Evolutionary conservation across 2,329 filamentous ascomycete species (phyloP).

Genomic region (Aspergillus vadensis): DNA sequence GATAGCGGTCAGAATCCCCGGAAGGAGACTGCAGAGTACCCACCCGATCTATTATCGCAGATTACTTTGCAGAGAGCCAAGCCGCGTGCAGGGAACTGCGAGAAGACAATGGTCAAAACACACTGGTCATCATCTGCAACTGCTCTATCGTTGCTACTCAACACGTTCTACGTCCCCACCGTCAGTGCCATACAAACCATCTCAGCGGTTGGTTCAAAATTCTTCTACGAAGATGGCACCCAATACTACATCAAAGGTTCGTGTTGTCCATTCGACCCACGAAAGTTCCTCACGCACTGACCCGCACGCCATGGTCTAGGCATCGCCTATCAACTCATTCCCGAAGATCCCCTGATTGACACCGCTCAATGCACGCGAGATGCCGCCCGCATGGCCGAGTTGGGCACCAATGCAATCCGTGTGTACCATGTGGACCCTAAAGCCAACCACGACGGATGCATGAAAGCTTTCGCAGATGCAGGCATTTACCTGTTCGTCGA

Average conservation of each 20-base stretch:
- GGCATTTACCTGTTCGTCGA: slow-evolving; percentile 86
- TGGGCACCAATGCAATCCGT: slow-evolving; percentile 81
- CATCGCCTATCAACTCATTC: slow-evolving; percentile 69
- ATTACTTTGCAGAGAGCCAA: neutral
- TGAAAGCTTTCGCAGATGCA: slow-evolving; percentile 74
- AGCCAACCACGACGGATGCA: slow-evolving; percentile 74
- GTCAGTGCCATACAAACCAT: slow-evolving; percentile 56
- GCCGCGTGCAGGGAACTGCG: neutral
- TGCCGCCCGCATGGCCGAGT: slow-evolving; percentile 72
- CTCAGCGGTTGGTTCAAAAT: slow-evolving; percentile 72
- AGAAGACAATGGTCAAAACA: neutral
- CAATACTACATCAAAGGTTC: slow-evolving; percentile 84
- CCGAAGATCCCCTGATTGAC: slow-evolving; percentile 74
- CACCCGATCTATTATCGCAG: neutral
- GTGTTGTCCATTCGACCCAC: slow-evolving; percentile 10
- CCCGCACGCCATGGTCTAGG: slow-evolving; percentile 49
- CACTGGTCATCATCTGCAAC: slow-evolving; percentile 1
- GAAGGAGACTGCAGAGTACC: neutral
- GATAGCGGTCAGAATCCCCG: neutral
- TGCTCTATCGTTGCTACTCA: slow-evolving; percentile 25
- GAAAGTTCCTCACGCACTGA: slow-evolving; percentile 13
- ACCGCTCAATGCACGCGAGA: slow-evolving; percentile 75
- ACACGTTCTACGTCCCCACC: slow-evolving; percentile 29
- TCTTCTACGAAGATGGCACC: slow-evolving; percentile 77
- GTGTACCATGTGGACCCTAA: slow-evolving; percentile 81